These are phyloP conservation scores for Lactarius hatsudake DNA, from an alignment of 768 basidiomycete genomes.

Conservation along the genomic window DNA sequence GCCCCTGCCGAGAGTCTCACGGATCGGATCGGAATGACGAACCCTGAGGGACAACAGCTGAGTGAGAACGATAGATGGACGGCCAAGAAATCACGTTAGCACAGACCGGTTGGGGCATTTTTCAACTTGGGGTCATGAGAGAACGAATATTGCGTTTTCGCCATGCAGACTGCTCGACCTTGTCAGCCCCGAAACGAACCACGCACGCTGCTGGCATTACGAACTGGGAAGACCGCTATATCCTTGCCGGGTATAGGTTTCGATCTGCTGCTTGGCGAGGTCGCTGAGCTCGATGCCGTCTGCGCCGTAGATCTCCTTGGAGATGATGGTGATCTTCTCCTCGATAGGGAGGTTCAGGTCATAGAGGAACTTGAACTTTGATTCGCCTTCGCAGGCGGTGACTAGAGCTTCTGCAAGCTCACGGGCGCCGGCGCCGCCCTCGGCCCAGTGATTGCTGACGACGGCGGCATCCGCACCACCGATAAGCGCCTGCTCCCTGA, in stretches of 20 bases:
- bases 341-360: constrained; percentile 79
- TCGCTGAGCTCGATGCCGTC: constrained; percentile 87
- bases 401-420: constrained; percentile 92
- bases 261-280: constrained; percentile 78
- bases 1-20: constrained; percentile 90
- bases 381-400: constrained; percentile 74
- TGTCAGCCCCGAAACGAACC: constrained; percentile 11
- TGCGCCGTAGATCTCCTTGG: constrained; percentile 90
- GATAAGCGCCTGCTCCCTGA: constrained; percentile 73
- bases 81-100: constrained; percentile 18
- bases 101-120: constrained; percentile 75
- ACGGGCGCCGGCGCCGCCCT: constrained; percentile 88
- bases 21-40: constrained; percentile 87
- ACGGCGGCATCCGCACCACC: constrained; percentile 94
- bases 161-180: constrained; percentile 76
- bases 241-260: constrained; percentile 90
- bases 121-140: constrained; percentile 92
- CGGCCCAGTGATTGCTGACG: constrained; percentile 96
- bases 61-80: background rate
- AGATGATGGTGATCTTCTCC: constrained; percentile 85
- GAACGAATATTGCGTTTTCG: constrained; percentile 97
- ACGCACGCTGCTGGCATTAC: constrained; percentile 31
- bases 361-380: constrained; percentile 91
- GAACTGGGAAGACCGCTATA: constrained; percentile 74
- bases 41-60: constrained; percentile 47